Conservation (phyloP, 768 basidiomycete genomes). For the Pulveroboletus sp. region DNA sequence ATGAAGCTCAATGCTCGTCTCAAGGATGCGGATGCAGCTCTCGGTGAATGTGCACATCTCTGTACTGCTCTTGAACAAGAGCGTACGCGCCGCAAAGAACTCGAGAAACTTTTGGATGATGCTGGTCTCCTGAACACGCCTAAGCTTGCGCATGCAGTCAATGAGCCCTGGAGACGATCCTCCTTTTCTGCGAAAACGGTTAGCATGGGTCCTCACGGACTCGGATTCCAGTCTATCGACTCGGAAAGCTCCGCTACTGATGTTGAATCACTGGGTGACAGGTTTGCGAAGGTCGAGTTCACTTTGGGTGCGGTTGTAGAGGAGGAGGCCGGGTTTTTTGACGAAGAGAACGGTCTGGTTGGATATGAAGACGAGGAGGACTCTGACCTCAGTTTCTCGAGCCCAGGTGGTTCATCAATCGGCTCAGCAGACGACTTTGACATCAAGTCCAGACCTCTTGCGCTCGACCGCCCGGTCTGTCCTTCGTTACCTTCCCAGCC, state of each 20-base stretch:
- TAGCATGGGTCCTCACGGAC: slow-evolving; percentile 39
- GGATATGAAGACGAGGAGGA: slow-evolving; percentile 72
- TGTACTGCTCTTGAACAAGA: slow-evolving; percentile 37
- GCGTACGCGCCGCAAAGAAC: slow-evolving; percentile 37
- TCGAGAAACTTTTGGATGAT: slow-evolving; percentile 51
- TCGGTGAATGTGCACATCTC: slow-evolving; percentile 26
- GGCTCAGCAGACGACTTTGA: slow-evolving; percentile 49
- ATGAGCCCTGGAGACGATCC: slow-evolving; percentile 12
- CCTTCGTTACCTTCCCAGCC: slow-evolving; percentile 13
- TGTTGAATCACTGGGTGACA: slow-evolving; percentile 55
- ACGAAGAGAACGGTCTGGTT: slow-evolving; percentile 52
- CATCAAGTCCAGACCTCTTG: slow-evolving; percentile 1
- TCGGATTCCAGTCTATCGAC: slow-evolving; percentile 56
- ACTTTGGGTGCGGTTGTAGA: slow-evolving; percentile 56
- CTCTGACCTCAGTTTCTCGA: slow-evolving; percentile 44
- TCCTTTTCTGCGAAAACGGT: slow-evolving; percentile 20
- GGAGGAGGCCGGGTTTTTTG: slow-evolving; percentile 39
- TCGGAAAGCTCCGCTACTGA: slow-evolving; percentile 63
- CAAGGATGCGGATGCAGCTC: slow-evolving; percentile 22
- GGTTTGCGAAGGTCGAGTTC: slow-evolving; percentile 38
- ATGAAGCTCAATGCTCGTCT: slow-evolving; percentile 29
- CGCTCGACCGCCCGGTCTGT: neutral
- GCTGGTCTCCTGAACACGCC: slow-evolving; percentile 44
- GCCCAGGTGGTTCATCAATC: slow-evolving; percentile 46
- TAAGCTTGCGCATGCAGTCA: slow-evolving; percentile 24